Conservation (phyloP, 2,329 filamentous ascomycete genomes). For the Dactylellina drechsleri region DNA sequence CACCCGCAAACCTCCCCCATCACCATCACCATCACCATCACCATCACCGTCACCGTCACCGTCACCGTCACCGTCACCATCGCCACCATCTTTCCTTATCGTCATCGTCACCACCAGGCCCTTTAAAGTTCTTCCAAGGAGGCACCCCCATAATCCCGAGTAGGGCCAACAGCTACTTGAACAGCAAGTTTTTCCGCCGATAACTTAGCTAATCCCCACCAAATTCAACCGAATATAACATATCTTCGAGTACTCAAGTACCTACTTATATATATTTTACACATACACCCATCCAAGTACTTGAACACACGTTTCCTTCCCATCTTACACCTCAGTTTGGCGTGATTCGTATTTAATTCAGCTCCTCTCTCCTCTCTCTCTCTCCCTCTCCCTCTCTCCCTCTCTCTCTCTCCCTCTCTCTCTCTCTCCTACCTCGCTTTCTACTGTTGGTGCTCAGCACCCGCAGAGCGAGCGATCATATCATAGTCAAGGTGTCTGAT, state of each 20-base stretch:
- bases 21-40: slow-evolving; percentile 12
- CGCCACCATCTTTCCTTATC: background rate
- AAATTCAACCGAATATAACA: background rate
- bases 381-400: background rate
- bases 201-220: background rate
- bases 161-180: background rate
- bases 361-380: background rate
- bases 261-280: too few species aligned
- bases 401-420: background rate
- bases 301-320: too few species aligned
- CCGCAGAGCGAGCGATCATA: slow-evolving; percentile 31
- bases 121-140: background rate
- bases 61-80: slow-evolving; percentile 12
- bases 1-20: too few species aligned
- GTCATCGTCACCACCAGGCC: background rate
- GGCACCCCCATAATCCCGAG: background rate
- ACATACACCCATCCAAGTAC: too few species aligned
- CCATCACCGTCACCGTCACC: slow-evolving; percentile 3
- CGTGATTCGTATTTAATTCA: too few species aligned
- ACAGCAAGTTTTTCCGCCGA: background rate
- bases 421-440: slow-evolving; percentile 3
- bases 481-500: slow-evolving; percentile 28
- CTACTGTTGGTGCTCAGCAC: slow-evolving; percentile 22
- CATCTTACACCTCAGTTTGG: too few species aligned
- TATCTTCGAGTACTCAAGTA: too few species aligned